Evolutionary conservation across 1,284 basidiomycete genomes (phyloP).

Genomic region (Cystobasidiaceae sp.): DNA sequence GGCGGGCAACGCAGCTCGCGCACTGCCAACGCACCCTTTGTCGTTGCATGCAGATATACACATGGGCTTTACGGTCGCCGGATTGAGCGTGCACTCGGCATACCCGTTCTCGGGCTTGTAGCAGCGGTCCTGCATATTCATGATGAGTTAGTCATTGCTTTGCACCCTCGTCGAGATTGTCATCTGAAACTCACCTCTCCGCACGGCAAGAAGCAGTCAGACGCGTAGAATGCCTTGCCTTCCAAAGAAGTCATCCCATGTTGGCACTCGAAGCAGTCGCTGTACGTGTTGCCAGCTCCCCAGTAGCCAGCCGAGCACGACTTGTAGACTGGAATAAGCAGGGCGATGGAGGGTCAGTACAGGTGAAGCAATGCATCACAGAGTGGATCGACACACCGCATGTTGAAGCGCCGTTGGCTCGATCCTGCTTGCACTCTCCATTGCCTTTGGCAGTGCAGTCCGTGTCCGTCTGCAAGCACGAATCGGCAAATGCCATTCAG

Average conservation of each 20-base stretch:
- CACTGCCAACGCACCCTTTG: conserved; percentile 1
- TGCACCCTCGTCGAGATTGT: too few species aligned
- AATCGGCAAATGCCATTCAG: neutral
- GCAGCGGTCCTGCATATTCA: too few species aligned
- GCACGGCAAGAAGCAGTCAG: conserved; percentile 21
- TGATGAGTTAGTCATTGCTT: too few species aligned
- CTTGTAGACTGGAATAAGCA: conserved; percentile 3
- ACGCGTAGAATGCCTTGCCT: conserved; percentile 14
- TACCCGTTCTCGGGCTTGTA: too few species aligned
- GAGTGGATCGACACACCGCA: neutral
- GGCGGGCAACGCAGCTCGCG: too few species aligned
- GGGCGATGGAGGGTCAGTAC: neutral
- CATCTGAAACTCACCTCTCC: conserved; percentile 9
- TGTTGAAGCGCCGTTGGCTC: conserved; percentile 8
- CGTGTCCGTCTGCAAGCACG: neutral
- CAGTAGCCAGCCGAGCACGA: conserved; percentile 13
- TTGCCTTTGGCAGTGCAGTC: conserved; percentile 11
- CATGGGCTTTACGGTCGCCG: conserved; percentile 1
- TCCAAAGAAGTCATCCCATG: conserved; percentile 20
- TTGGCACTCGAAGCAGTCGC: conserved; percentile 15
- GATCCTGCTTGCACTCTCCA: conserved; percentile 21
- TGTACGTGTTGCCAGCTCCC: conserved; percentile 11
- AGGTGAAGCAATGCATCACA: neutral
- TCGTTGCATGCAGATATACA: conserved; percentile 10
- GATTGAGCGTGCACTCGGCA: conserved; percentile 17